Percentiles rank a stretch among this genome's conserved stretches.
These are phyloP conservation scores for Lentinula raphanica DNA, from an alignment of 768 basidiomycete genomes.

Conservation along the genomic window DNA sequence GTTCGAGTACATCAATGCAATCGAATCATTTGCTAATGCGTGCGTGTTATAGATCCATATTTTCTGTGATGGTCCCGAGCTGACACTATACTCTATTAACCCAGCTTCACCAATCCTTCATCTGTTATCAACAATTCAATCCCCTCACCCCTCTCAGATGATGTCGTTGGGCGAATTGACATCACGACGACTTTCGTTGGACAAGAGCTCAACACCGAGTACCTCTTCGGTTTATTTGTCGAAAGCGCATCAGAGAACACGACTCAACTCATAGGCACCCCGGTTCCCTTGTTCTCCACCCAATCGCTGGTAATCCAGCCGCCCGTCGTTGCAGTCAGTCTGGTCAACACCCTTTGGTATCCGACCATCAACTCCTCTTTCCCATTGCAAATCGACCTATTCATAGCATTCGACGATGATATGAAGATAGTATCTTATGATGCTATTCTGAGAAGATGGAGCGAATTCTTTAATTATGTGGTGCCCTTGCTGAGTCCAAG, in stretches of 20 bases:
- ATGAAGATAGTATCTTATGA: slow-evolving; percentile 8
- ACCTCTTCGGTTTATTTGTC: slow-evolving; percentile 4
- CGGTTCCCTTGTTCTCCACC: not conserved
- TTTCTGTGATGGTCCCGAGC: too few relatives aligned
- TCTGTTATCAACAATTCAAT: not conserved
- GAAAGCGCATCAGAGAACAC: not conserved
- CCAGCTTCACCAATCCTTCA: not conserved
- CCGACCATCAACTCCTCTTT: slow-evolving; percentile 3
- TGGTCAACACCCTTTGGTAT: not conserved
- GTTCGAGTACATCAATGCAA: not conserved
- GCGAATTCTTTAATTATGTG: slow-evolving; percentile 2
- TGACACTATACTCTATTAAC: not conserved
- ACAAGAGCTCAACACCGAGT: slow-evolving; percentile 6
- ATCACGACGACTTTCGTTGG: slow-evolving; percentile 2
- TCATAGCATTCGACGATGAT: slow-evolving; percentile 5
- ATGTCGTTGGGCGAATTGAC: not conserved
- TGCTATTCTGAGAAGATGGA: slow-evolving; percentile 3
- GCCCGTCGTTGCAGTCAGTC: not conserved
- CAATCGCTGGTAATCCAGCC: slow-evolving; percentile 6
- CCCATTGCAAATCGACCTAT: slow-evolving; percentile 5
- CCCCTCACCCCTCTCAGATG: not conserved
- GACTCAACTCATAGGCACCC: slow-evolving; percentile 7
- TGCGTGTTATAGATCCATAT: not conserved
- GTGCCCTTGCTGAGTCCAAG: slow-evolving; percentile 1
- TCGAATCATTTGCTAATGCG: not conserved